Conservation (phyloP, 2,329 filamentous ascomycete species). For the Alternaria arborescens region DNA sequence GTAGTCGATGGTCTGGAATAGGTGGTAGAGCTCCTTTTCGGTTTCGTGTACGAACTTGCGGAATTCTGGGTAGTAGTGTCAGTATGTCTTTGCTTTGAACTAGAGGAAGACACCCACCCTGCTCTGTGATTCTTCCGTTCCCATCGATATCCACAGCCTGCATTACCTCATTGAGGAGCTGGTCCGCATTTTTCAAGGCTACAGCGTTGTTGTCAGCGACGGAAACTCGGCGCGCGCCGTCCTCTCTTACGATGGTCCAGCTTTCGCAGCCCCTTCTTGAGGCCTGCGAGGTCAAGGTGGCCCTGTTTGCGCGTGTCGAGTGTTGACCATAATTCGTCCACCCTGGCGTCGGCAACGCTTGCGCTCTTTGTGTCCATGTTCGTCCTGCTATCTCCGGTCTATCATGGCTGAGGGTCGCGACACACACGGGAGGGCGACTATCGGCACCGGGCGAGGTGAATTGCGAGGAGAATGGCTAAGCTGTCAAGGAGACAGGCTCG, state of each 20-base stretch:
- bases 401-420: constrained; percentile 48
- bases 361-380: constrained; percentile 79
- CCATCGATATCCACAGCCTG: constrained; percentile 83
- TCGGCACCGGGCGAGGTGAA: constrained; percentile 31
- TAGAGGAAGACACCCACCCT: constrained; percentile 64
- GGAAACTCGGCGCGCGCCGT: constrained; percentile 10
- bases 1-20: constrained; percentile 88
- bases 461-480: constrained; percentile 33
- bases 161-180: constrained; percentile 82
- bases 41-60: constrained; percentile 85
- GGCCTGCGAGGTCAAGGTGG: constrained; percentile 81
- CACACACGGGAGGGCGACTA: constrained; percentile 31
- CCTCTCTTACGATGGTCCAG: constrained; percentile 85
- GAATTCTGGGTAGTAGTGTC: constrained; percentile 71
- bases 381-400: constrained; percentile 48
- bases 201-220: constrained; percentile 35
- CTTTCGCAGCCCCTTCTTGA: constrained; percentile 83
- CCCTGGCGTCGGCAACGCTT: constrained; percentile 79
- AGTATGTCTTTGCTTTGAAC: constrained; percentile 18
- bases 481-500: constrained; percentile 22
- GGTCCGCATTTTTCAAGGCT: constrained; percentile 90
- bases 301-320: constrained; percentile 80
- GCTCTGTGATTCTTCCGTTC: constrained; percentile 89
- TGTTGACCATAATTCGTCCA: constrained; percentile 83
- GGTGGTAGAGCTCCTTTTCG: constrained; percentile 79